Evolutionary conservation across 176 grass and related monocot species (phyloP).

Genomic region (barley (Hordeum vulgare)): DNA sequence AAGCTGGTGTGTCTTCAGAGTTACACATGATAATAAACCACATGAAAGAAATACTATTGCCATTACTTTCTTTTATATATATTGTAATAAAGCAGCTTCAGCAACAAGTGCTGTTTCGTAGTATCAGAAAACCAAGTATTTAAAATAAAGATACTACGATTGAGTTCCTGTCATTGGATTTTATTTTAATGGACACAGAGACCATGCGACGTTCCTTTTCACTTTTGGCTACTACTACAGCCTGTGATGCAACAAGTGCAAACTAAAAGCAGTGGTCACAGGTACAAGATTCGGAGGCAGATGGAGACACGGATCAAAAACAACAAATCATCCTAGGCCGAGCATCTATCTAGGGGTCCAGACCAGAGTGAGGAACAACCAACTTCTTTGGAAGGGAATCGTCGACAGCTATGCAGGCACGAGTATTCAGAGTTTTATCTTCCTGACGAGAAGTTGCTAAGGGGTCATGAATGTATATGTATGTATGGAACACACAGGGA

Average conservation of each 20-base stretch:
- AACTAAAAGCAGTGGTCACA: slow-evolving; percentile 39
- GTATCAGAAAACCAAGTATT: neutral
- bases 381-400: neutral
- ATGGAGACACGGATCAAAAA: slow-evolving; percentile 18
- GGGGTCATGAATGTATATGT: neutral
- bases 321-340: neutral
- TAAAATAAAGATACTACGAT: neutral
- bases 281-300: slow-evolving; percentile 27
- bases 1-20: neutral
- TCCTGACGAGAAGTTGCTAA: neutral
- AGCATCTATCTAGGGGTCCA: neutral
- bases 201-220: neutral
- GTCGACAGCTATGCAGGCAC: neutral
- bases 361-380: neutral
- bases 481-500: neutral
- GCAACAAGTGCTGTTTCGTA: neutral
- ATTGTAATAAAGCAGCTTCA: neutral
- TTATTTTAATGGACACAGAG: neutral
- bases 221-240: neutral
- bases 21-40: neutral
- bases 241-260: neutral
- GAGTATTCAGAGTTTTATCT: neutral
- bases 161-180: neutral
- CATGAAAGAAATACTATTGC: neutral
- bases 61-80: neutral